These are phyloP conservation scores for Rhizopogon vinicolor DNA, from an alignment of 768 basidiomycete species.

Conservation along the genomic window DNA sequence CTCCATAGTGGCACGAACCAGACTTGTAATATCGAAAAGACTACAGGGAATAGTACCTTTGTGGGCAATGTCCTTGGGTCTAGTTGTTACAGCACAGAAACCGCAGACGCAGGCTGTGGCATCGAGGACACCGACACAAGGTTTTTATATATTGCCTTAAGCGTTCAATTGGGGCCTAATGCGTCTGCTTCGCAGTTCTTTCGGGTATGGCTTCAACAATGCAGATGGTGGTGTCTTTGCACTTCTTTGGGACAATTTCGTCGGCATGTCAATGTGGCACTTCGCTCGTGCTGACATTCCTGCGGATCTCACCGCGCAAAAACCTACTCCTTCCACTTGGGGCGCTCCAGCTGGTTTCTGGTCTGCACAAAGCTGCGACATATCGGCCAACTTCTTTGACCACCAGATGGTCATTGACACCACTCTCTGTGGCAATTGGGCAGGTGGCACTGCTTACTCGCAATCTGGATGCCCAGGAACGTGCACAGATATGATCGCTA, in stretches of 20 bases:
- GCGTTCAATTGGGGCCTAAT: slow-evolving; percentile 33
- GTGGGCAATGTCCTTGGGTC: slow-evolving; percentile 19
- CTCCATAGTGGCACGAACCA: slow-evolving; percentile 54
- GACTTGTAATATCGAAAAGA: slow-evolving; percentile 20
- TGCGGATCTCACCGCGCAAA: slow-evolving; percentile 38
- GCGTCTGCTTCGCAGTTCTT: slow-evolving; percentile 21
- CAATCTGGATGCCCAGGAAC: slow-evolving; percentile 35
- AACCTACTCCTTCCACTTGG: slow-evolving; percentile 48
- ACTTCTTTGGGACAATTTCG: slow-evolving; percentile 43
- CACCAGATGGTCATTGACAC: slow-evolving; percentile 42
- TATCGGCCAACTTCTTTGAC: slow-evolving; percentile 45
- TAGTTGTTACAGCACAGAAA: slow-evolving; percentile 35
- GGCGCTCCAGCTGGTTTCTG: slow-evolving; percentile 48
- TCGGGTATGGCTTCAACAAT: slow-evolving; percentile 32
- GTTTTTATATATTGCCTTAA: not conserved
- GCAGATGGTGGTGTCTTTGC: slow-evolving; percentile 50
- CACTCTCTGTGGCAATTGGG: slow-evolving; percentile 30
- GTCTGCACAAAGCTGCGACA: slow-evolving; percentile 44
- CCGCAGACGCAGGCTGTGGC: slow-evolving; percentile 45
- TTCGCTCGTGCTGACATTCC: slow-evolving; percentile 52
- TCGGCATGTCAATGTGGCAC: slow-evolving; percentile 53
- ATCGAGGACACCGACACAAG: slow-evolving; percentile 36
- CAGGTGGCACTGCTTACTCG: slow-evolving; percentile 13
- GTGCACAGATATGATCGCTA: slow-evolving; percentile 43
- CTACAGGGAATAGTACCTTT: slow-evolving; percentile 15